Percentiles rank a stretch among this genome's conserved stretches.
These are phyloP conservation scores for Mucor ambiguus DNA, from an alignment of 371 early-diverging fungal species.

Conservation along the genomic window DNA sequence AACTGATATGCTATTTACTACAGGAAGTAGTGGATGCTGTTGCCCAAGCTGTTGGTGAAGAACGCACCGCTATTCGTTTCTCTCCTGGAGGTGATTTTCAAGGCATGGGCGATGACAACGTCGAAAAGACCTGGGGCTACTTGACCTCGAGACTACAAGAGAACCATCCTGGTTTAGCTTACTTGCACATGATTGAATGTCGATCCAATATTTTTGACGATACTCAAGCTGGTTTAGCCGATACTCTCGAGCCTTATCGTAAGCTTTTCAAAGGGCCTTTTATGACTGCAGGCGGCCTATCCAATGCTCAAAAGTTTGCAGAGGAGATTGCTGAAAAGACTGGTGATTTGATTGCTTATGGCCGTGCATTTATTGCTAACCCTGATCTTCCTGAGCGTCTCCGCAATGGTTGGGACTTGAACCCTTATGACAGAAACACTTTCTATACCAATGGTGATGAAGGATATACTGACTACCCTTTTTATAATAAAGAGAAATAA, in stretches of 20 bases:
- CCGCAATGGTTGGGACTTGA: conserved; percentile 15
- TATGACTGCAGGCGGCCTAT: conserved; percentile 12
- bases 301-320: neutral
- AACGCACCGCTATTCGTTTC: conserved; percentile 23
- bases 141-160: conserved; percentile 7
- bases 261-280: conserved; percentile 24
- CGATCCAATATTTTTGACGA: conserved; percentile 6
- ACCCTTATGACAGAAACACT: conserved; percentile 16
- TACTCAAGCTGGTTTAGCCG: neutral
- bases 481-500: neutral
- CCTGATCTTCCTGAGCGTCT: conserved; percentile 27
- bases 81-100: conserved; percentile 14
- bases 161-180: conserved; percentile 13
- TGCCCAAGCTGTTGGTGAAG: conserved; percentile 23
- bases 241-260: conserved; percentile 17
- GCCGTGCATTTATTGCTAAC: conserved; percentile 25
- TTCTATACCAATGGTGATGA: conserved; percentile 13
- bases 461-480: conserved; percentile 22
- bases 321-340: conserved; percentile 13
- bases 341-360: conserved; percentile 25
- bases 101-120: conserved; percentile 15
- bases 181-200: conserved; percentile 21
- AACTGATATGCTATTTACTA: neutral
- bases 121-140: conserved; percentile 20
- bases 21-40: conserved; percentile 48